These are phyloP conservation scores for Nicotiana sylvestris DNA, from an alignment of 257 asterid species.

Conservation along the genomic window DNA sequence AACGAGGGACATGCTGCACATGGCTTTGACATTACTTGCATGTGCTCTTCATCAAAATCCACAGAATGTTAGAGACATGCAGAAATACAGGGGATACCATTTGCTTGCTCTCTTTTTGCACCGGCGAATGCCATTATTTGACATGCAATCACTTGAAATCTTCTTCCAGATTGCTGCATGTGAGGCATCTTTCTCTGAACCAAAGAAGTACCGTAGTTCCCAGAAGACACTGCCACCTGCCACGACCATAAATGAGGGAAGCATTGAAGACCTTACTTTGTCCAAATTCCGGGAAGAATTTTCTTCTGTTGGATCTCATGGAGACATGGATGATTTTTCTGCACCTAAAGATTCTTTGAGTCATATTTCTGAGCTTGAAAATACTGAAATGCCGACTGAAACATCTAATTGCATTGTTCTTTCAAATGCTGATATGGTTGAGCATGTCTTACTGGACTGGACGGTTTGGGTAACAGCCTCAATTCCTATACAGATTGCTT, in stretches of 20 bases:
- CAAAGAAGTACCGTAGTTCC: conserved; percentile 44
- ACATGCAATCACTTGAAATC: conserved; percentile 95
- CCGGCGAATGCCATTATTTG: conserved; percentile 90
- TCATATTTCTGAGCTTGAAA: conserved; percentile 86
- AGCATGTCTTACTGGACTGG: conserved; percentile 99
- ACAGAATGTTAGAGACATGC: conserved; percentile 96
- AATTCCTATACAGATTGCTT: conserved; percentile 74
- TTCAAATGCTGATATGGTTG: conserved; percentile 98
- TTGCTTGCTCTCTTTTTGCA: conserved; percentile 90
- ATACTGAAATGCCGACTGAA: conserved; percentile 65
- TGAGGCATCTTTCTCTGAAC: conserved; percentile 97
- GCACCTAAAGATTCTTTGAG: conserved; percentile 82
- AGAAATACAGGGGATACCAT: conserved; percentile 90
- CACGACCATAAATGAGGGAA: conserved; percentile 43
- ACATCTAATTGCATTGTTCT: conserved; percentile 94
- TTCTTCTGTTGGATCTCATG: conserved; percentile 88
- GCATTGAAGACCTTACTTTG: conserved; percentile 69
- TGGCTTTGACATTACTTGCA: conserved; percentile 85
- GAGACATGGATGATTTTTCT: conserved; percentile 91
- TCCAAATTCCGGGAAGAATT: conserved; percentile 79
- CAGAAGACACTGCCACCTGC: conserved; percentile 53
- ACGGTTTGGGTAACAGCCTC: conserved; percentile 95
- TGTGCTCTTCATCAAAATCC: conserved; percentile 95
- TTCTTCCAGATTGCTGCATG: conserved; percentile 99
- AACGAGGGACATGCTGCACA: conserved; percentile 97